Evolutionary conservation across 441 rosid species (phyloP), one percentile per base, ranked within the genome.

Genomic region (Raphanus hybrid): DNA sequence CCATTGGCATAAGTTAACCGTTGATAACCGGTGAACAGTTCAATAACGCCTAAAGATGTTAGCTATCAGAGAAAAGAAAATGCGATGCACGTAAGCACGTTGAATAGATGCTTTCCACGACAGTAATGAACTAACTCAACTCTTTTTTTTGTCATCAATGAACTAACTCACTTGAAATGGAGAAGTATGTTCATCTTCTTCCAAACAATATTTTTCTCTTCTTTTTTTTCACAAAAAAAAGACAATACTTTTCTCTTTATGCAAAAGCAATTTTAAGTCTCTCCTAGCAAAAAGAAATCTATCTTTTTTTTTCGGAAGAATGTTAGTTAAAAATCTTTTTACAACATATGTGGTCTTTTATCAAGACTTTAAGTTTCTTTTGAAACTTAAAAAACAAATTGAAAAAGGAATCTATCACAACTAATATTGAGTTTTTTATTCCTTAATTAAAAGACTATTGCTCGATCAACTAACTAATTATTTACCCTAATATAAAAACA

Each of bases 131-230:
- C 18, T 16, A 16, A 16, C 18, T 16, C 18, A 16, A 16, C 18
- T 16, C 18, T 0, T 16, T 16, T 16, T 16, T 16, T 16, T 16
- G 18, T 16, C 18, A 16, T 16, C 18, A 16, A 55, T 23, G 57
- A 39, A 71, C 6, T 16, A 16, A 59, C n/a, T 55, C 16, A 55
- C 75, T 71, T 64, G 59, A 55, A 70, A 64, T 77, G 75, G 71
- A 70, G 61, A 77, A 76, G 37, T 55, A 70, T 76, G 71, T 55
- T 57, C 61, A 70, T 70, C 60, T 76, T 41, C 52, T 16, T 39
- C n/a, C 67, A 77, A 29, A 61, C 55, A 23, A 60, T 55, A 63
- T n/a, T n/a, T n/a, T n/a, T n/a, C n/a, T n/a, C 48, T 63, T 63
- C 37, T 34, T 35, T 63, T 58, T 62, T 69, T 62, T 60, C 4